A percentile compares a stretch with the other conserved stretches of the same genome.
Conservation (phyloP, 148 eudicot genomes). For the Rhododendron kiyosumense region DNA sequence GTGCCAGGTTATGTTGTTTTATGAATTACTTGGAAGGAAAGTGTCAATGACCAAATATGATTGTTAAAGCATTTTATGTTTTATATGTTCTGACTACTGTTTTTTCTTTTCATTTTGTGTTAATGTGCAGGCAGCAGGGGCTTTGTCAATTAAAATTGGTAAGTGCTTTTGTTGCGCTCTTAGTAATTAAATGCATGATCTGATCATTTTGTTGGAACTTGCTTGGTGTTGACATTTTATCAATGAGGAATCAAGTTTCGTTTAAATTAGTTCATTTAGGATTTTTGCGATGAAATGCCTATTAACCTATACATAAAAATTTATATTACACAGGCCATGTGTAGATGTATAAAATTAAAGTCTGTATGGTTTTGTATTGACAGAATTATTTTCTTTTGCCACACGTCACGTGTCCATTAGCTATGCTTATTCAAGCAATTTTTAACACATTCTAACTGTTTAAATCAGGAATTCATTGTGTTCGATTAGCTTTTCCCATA, state of each 20-base stretch:
- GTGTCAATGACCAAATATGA: neutral
- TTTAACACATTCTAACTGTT: neutral
- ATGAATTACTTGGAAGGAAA: neutral
- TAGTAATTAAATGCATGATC: neutral
- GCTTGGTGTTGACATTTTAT: neutral
- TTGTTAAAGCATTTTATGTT: neutral
- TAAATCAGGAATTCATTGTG: neutral
- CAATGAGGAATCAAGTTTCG: neutral
- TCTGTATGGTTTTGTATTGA: neutral
- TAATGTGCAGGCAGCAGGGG: constrained; percentile 90
- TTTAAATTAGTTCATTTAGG: neutral
- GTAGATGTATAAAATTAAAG: neutral
- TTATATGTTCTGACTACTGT: neutral
- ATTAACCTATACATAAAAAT: too few relatives aligned
- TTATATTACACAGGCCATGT: neutral
- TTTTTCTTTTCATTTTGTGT: neutral
- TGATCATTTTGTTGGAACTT: neutral
- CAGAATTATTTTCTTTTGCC: neutral
- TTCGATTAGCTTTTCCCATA: neutral
- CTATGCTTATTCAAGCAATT: neutral
- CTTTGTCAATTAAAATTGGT: constrained; percentile 85
- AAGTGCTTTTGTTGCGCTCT: constrained; percentile 18
- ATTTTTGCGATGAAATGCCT: neutral
- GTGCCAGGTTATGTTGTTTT: neutral
- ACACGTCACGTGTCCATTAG: neutral